Conservation (phyloP, 1,139 yeast genomes). For the Pichia sp. region DNA sequence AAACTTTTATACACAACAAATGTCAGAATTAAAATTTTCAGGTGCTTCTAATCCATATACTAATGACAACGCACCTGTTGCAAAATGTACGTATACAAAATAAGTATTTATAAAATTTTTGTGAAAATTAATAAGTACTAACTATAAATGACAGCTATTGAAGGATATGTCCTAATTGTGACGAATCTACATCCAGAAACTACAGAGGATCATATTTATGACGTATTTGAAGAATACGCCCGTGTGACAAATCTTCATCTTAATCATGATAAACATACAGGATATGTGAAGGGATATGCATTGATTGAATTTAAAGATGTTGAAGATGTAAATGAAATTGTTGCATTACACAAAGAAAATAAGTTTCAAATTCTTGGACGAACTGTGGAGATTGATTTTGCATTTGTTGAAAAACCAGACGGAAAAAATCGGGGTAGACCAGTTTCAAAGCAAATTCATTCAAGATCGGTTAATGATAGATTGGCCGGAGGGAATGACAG, state of each 20-base stretch:
- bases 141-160: constrained; percentile 29
- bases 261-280: constrained; percentile 40
- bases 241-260: constrained; percentile 35
- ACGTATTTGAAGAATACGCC: constrained; percentile 39
- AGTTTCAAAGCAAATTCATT: background rate
- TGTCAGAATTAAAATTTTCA: background rate
- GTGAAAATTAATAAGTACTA: constrained; percentile 2
- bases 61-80: constrained; percentile 7
- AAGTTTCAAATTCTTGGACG: constrained; percentile 32
- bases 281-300: constrained; percentile 40
- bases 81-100: constrained; percentile 12
- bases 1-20: background rate
- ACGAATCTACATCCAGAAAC: constrained; percentile 41
- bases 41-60: constrained; percentile 10
- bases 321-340: constrained; percentile 34
- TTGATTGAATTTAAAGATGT: constrained; percentile 33
- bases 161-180: constrained; percentile 40
- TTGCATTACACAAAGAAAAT: constrained; percentile 24
- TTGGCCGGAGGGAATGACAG: constrained; percentile 1
- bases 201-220: constrained; percentile 39
- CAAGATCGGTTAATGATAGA: background rate
- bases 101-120: background rate
- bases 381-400: constrained; percentile 33
- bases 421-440: background rate
- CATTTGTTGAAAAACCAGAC: constrained; percentile 29